Evolutionary conservation across 192 early-diverging fungal species (phyloP), one percentile per base, ranked within the genome.

Genomic region (Coemansia sp.): DNA sequence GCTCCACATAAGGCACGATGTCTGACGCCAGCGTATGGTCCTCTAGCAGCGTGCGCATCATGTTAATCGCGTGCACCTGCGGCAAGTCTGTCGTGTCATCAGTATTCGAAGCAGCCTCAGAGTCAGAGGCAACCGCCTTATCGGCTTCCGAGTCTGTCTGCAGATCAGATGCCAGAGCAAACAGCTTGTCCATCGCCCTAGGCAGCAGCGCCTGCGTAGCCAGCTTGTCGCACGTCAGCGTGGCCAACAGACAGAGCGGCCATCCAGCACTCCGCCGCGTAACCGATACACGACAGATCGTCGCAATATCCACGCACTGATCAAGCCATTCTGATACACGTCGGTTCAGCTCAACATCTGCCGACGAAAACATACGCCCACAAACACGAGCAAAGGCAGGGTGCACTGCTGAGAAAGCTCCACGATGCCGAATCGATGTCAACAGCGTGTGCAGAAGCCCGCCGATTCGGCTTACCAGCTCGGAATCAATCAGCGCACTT

Each of bases 61-160:
- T 90, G 61, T 96, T 98, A 72, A 89, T 90, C 9, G 93, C 91
- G 69, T 98, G 96, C 3, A 98, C 93, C 71, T 96, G 94, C 4
- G 92, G 92, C 49, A 93, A 71, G 72, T 96, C 93, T 15, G 89
- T 82, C 1, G 84, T 84, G 40, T 89, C 83, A 52, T 93, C 81
- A 58, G 18, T 42, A 18, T 48, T 20, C n/a, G n/a, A n/a, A 20
- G 47, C 47, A 48, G n/a, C 47, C 47, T 48, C 47, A 48, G 31
- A 34, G 31, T 34, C 31, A 34, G 31, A 34, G 7, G 31, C 31
- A 34, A 8, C 31, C 31, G 31, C 31, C 31, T 34, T 44, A 3
- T 44, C 40, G 14, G 11, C 40, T n/a, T 44, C 40, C 15, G 40
- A 12, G 40, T 44, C 40, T 12, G 34, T 58, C 37, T 72, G 66